phyloP scores from a whole-genome alignment of 2,329 filamentous ascomycete species.

The Clarireedia paspali region DNA sequence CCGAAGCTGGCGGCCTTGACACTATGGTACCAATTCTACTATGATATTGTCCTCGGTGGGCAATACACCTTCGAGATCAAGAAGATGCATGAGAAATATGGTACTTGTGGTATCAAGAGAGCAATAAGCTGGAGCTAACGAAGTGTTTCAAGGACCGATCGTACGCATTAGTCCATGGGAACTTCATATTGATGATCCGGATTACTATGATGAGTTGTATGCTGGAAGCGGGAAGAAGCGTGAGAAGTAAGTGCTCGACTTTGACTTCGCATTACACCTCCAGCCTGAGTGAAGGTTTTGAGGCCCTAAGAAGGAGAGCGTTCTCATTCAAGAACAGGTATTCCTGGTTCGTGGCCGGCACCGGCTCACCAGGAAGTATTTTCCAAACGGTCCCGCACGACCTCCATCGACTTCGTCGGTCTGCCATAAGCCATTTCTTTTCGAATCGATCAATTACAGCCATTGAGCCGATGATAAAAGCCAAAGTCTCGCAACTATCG shows the following conservation, averaged over 20 bases:
- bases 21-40: conserved; percentile 31
- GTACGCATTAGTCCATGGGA: conserved; percentile 26
- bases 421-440: conserved; percentile 21
- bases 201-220: conserved; percentile 36
- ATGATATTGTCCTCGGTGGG: conserved; percentile 35
- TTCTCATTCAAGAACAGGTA: not conserved
- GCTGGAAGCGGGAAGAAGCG: conserved; percentile 14
- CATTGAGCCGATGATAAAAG: conserved; percentile 18
- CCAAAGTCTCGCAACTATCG: conserved; percentile 10
- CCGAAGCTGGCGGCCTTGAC: conserved; percentile 29
- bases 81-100: conserved; percentile 36
- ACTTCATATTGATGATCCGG: conserved; percentile 31
- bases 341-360: not conserved
- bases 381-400: conserved; percentile 15
- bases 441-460: conserved; percentile 13
- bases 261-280: not conserved
- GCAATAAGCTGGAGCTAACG: conserved; percentile 21
- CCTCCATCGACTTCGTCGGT: conserved; percentile 15
- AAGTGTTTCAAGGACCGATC: conserved; percentile 13
- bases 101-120: not conserved
- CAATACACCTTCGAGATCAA: conserved; percentile 36
- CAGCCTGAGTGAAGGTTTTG: not conserved
- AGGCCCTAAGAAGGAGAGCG: not conserved
- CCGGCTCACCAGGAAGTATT: not conserved
- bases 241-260: conserved; percentile 10